Evolutionary conservation across 2,329 filamentous ascomycete genomes (phyloP).

Genomic region (Periconia sp.): DNA sequence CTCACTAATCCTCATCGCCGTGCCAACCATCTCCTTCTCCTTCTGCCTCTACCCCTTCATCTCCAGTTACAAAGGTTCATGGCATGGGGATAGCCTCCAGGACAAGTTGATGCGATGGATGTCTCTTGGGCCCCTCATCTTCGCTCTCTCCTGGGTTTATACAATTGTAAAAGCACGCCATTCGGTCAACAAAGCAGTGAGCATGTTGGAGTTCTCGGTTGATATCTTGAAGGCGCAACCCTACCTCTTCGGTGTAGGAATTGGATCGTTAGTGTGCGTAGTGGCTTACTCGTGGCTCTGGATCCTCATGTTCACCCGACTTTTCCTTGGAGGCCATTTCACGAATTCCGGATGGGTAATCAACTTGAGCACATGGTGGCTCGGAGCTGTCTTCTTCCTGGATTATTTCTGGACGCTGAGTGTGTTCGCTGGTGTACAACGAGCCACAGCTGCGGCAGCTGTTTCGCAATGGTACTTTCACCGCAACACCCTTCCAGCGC

Average conservation of each 20-base stretch:
- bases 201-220: slow-evolving; percentile 89
- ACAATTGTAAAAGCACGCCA: slow-evolving; percentile 78
- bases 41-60: slow-evolving; percentile 92
- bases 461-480: slow-evolving; percentile 99
- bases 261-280: slow-evolving; percentile 72
- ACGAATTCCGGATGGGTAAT: slow-evolving; percentile 72
- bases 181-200: slow-evolving; percentile 78
- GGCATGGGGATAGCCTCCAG: slow-evolving; percentile 76
- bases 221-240: slow-evolving; percentile 84
- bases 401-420: slow-evolving; percentile 95
- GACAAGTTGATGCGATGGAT: slow-evolving; percentile 88
- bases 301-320: slow-evolving; percentile 93
- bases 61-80: slow-evolving; percentile 79
- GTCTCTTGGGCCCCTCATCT: slow-evolving; percentile 72
- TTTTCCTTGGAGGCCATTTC: slow-evolving; percentile 91
- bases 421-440: slow-evolving; percentile 83
- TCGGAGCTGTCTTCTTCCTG: slow-evolving; percentile 87
- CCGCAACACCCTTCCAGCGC: slow-evolving; percentile 75
- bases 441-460: slow-evolving; percentile 88
- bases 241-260: slow-evolving; percentile 79
- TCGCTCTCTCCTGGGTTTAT: slow-evolving; percentile 79
- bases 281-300: slow-evolving; percentile 94
- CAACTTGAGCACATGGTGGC: slow-evolving; percentile 88
- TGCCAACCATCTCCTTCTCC: slow-evolving; percentile 82
- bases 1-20: slow-evolving; percentile 75